Conservation (phyloP, 1,284 basidiomycete species). For the Fomitiporia mediterranea region DNA sequence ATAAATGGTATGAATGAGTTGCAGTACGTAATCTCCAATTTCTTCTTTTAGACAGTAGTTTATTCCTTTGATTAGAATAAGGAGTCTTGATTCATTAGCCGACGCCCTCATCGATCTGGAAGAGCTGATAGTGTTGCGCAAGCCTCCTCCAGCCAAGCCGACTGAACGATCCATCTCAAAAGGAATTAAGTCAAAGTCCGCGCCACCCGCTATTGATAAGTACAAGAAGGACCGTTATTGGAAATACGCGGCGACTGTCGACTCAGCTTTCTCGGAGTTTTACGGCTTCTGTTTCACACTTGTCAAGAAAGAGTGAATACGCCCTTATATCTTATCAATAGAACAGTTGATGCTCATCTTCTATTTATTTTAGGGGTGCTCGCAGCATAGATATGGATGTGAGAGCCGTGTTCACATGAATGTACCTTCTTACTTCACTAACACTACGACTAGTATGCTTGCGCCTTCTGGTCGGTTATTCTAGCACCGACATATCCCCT, state of each 20-base stretch:
- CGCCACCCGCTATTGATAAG: slow-evolving; percentile 31
- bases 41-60: not conserved
- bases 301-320: slow-evolving; percentile 53
- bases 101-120: slow-evolving; percentile 56
- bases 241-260: slow-evolving; percentile 43
- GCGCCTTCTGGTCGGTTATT: slow-evolving; percentile 69
- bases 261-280: slow-evolving; percentile 53
- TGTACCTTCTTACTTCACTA: not conserved
- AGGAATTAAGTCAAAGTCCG: slow-evolving; percentile 35
- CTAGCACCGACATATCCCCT: slow-evolving; percentile 59
- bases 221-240: slow-evolving; percentile 56
- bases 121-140: slow-evolving; percentile 50
- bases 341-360: not conserved
- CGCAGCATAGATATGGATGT: slow-evolving; percentile 79
- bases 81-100: slow-evolving; percentile 47
- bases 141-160: slow-evolving; percentile 32
- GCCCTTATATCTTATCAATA: not conserved
- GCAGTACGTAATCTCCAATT: slow-evolving; percentile 41
- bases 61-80: slow-evolving; percentile 41
- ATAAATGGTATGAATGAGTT: slow-evolving; percentile 49
- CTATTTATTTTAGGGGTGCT: slow-evolving; percentile 42
- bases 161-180: slow-evolving; percentile 24
- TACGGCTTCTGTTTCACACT: slow-evolving; percentile 66
- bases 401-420: slow-evolving; percentile 16
- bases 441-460: slow-evolving; percentile 46